A percentile compares a stretch with the other conserved stretches of the same genome.
Evolutionary conservation across 2,329 filamentous ascomycete genomes (phyloP).

Genomic region (Torrubiella hemipterigena): DNA sequence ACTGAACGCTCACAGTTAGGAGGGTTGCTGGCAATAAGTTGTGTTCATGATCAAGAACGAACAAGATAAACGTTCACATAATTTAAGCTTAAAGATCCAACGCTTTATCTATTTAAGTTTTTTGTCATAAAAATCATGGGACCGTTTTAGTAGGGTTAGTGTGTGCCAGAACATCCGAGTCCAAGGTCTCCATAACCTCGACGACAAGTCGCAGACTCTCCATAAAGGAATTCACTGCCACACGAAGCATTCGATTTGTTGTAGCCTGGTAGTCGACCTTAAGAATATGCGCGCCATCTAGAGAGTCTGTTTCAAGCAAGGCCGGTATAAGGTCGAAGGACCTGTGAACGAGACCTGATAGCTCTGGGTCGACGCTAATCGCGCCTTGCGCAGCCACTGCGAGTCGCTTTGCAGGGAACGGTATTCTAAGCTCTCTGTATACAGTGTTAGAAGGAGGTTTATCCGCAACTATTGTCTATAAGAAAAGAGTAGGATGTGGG

Average conservation of each 20-base stretch:
- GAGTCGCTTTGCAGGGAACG: conserved; percentile 70
- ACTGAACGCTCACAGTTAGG: too few relatives aligned
- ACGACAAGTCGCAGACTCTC: conserved; percentile 76
- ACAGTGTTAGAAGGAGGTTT: too few relatives aligned
- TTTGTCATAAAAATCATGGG: background rate
- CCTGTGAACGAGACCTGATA: conserved; percentile 72
- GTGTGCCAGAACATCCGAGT: conserved; percentile 61
- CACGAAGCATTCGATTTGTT: conserved; percentile 91
- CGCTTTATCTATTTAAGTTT: too few relatives aligned
- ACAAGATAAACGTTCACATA: too few relatives aligned
- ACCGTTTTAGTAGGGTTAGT: conserved; percentile 6
- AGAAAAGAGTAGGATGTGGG: conserved; percentile 3
- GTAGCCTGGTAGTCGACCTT: conserved; percentile 71
- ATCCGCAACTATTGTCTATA: too few relatives aligned
- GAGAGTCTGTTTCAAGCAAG: conserved; percentile 8
- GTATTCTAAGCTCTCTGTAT: conserved; percentile 48
- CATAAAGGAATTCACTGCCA: conserved; percentile 93
- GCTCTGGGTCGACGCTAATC: conserved; percentile 75
- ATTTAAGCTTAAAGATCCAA: too few relatives aligned
- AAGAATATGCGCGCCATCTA: conserved; percentile 34
- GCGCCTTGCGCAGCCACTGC: conserved; percentile 64
- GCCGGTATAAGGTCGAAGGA: conserved; percentile 46
- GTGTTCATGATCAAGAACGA: too few relatives aligned
- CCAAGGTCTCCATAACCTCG: conserved; percentile 82
- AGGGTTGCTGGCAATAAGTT: too few relatives aligned